A percentile compares a stretch with the other conserved stretches of the same genome.
Conservation (phyloP, 768 basidiomycete genomes). For the Hemileccinum impolitum region DNA sequence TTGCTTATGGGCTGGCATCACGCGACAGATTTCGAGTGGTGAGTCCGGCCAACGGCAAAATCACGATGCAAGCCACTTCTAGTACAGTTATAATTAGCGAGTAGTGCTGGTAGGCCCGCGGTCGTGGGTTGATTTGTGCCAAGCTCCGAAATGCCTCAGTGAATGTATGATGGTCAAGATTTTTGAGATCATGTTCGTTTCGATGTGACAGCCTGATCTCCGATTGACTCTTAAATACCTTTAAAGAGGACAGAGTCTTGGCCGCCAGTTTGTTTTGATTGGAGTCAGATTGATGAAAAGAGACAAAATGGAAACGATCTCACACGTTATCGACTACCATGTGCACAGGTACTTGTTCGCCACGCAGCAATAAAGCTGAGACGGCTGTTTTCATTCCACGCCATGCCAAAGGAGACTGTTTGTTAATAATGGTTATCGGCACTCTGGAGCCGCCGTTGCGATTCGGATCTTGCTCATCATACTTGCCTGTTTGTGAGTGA, state of each 20-base stretch:
- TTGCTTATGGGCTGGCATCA: neutral
- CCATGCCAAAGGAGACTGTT: neutral
- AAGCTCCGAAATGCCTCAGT: neutral
- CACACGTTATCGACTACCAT: neutral
- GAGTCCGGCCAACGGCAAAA: too few species aligned
- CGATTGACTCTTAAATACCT: neutral
- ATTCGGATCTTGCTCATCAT: neutral
- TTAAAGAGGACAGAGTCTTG: neutral
- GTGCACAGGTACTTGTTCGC: neutral
- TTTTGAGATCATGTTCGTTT: neutral
- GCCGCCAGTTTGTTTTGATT: neutral
- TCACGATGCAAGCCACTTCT: neutral
- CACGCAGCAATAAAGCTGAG: neutral
- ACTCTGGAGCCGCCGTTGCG: neutral
- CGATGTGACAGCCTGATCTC: neutral
- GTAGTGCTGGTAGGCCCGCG: neutral
- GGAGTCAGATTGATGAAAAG: neutral
- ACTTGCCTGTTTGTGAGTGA: neutral
- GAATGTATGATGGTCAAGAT: neutral
- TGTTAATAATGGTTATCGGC: neutral
- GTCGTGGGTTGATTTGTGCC: neutral
- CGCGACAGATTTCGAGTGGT: neutral
- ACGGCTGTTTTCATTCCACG: neutral
- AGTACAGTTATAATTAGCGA: neutral
- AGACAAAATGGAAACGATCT: conserved; percentile 2